A percentile compares a stretch with the other conserved stretches of the same genome.
phyloP scores from a whole-genome alignment of 2,329 filamentous ascomycete species.

The Colletotrichum gloeosporioides region DNA sequence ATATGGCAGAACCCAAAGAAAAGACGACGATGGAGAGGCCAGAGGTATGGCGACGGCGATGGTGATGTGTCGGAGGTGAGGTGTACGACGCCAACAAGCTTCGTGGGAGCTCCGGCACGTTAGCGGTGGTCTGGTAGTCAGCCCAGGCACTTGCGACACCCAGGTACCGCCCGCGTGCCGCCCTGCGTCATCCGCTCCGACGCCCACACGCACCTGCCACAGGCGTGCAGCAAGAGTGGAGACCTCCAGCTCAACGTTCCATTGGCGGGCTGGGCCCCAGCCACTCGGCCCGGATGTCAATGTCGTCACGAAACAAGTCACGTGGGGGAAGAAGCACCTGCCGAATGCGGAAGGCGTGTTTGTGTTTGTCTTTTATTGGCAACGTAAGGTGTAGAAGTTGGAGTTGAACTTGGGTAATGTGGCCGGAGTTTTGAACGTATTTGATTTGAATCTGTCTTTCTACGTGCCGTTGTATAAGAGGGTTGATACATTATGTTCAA shows the following conservation, averaged over 20 bases:
- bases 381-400: not conserved
- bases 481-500: not conserved
- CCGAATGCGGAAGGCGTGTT: not conserved
- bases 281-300: constrained; percentile 1
- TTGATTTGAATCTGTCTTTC: not conserved
- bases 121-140: constrained; percentile 1
- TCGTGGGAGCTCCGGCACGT: constrained; percentile 9
- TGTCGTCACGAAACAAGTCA: constrained; percentile 12
- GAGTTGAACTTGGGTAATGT: not conserved
- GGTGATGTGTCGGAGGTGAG: not conserved
- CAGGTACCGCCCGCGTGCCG: not conserved
- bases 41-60: not conserved
- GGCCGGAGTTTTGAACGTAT: not conserved
- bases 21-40: not conserved
- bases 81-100: constrained; percentile 1
- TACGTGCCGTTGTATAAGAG: not conserved
- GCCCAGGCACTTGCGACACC: constrained; percentile 11
- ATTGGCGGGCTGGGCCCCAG: constrained; percentile 1
- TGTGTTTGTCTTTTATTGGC: not conserved
- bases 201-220: constrained; percentile 1
- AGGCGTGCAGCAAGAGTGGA: not conserved
- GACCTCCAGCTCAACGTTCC: not conserved
- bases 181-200: constrained; percentile 10
- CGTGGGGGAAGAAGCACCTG: not conserved
- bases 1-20: not conserved